Conservation (phyloP, 495 filamentous ascomycete species). For the Tricharina praecox region DNA sequence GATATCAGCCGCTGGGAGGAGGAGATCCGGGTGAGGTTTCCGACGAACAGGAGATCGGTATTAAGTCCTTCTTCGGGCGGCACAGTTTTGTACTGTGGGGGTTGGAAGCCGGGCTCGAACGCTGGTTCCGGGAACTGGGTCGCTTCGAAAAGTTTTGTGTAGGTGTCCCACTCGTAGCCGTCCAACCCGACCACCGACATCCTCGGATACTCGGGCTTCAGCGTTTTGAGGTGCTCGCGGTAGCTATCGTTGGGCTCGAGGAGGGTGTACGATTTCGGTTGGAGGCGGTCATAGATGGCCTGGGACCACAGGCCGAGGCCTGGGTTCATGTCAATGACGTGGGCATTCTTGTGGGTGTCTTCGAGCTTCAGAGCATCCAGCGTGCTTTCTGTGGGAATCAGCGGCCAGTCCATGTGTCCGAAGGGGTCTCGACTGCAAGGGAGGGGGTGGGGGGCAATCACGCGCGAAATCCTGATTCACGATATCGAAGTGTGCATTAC, state of each 20-base stretch:
- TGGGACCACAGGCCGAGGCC: constrained; percentile 56
- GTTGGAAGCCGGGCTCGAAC: constrained; percentile 2
- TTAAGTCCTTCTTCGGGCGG: constrained; percentile 13
- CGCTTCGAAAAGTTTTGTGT: constrained; percentile 33
- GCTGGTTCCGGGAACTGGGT: constrained; percentile 5
- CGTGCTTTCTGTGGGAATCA: constrained; percentile 1
- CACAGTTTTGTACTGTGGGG: constrained; percentile 21
- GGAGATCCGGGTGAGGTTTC: constrained; percentile 28
- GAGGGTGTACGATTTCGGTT: constrained; percentile 65
- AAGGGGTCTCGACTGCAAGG: too few species aligned
- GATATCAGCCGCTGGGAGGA: constrained; percentile 22
- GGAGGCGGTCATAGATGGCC: constrained; percentile 52
- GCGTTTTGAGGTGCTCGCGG: constrained; percentile 39
- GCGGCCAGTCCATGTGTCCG: too few species aligned
- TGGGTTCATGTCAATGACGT: constrained; percentile 68
- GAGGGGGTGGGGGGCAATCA: too few species aligned
- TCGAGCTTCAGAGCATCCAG: constrained; percentile 13
- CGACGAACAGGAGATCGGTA: constrained; percentile 23
- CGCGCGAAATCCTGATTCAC: too few species aligned
- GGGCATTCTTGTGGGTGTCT: constrained; percentile 11
- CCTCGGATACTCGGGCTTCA: constrained; percentile 23
- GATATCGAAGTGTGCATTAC: too few species aligned
- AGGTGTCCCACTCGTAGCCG: constrained; percentile 32
- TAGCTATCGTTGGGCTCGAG: constrained; percentile 47
- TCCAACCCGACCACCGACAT: constrained; percentile 12